Conservation (phyloP, 1,139 yeast genomes). For the Hemisphaericaspora xylofermentans region DNA sequence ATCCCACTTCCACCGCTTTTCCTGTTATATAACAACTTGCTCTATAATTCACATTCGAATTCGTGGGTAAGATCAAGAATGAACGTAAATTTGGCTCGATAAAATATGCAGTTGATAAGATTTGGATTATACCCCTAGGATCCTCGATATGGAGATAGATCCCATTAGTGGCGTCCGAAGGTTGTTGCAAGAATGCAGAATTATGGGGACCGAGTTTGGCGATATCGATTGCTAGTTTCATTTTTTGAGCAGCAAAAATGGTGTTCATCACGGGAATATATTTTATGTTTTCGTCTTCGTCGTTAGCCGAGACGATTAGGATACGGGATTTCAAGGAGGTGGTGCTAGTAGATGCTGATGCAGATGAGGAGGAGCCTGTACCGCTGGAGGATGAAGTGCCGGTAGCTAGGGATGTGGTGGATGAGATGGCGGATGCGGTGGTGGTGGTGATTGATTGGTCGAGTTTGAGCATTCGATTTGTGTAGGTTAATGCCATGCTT, state of each 20-base stretch:
- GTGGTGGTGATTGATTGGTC: slow-evolving; percentile 52
- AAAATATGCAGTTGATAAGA: slow-evolving; percentile 61
- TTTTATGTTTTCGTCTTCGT: slow-evolving; percentile 67
- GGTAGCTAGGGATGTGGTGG: slow-evolving; percentile 33
- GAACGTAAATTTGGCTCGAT: slow-evolving; percentile 82
- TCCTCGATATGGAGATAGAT: slow-evolving; percentile 75
- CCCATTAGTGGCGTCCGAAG: slow-evolving; percentile 93
- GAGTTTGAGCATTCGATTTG: slow-evolving; percentile 61
- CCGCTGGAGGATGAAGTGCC: slow-evolving; percentile 10
- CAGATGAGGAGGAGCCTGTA: slow-evolving; percentile 12
- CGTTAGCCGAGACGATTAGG: slow-evolving; percentile 71
- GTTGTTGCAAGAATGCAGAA: slow-evolving; percentile 90
- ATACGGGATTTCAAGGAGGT: slow-evolving; percentile 65
- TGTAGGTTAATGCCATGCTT: slow-evolving; percentile 73
- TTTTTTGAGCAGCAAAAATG: slow-evolving; percentile 92
- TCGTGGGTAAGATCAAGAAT: slow-evolving; percentile 77
- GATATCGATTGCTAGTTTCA: slow-evolving; percentile 86
- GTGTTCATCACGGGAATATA: slow-evolving; percentile 95
- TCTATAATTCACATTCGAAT: slow-evolving; percentile 84
- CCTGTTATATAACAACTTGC: slow-evolving; percentile 94
- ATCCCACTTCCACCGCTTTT: slow-evolving; percentile 86
- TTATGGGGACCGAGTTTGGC: slow-evolving; percentile 72
- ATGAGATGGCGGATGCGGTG: slow-evolving; percentile 45
- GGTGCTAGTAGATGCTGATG: slow-evolving; percentile 12
- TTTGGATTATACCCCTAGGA: slow-evolving; percentile 76